A percentile compares a stretch with the other conserved stretches of the same genome.
Evolutionary conservation across 345 rosid genomes (phyloP).

Genomic region (Turritis glabra): DNA sequence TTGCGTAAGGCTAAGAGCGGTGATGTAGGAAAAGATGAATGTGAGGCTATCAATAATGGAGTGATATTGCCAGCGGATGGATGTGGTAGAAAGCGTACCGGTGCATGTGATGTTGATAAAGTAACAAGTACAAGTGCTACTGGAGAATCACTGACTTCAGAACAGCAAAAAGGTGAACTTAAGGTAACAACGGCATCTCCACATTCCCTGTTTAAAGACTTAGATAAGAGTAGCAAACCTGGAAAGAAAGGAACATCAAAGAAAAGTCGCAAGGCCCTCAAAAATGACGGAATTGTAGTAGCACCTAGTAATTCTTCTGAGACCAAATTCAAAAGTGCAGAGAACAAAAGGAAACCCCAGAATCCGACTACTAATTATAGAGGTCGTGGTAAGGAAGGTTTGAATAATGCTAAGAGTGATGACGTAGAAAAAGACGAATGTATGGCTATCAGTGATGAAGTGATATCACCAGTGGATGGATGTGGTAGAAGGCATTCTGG

Average conservation of each 20-base stretch:
- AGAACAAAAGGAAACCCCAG: not conserved
- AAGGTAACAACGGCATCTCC: conserved; percentile 9
- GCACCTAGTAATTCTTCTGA: not conserved
- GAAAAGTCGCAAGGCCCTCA: not conserved
- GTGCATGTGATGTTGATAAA: conserved; percentile 3
- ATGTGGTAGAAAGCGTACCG: conserved; percentile 21
- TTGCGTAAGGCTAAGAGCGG: conserved; percentile 1
- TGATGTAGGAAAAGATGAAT: conserved; percentile 4
- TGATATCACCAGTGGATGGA: conserved; percentile 10
- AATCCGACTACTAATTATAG: not conserved
- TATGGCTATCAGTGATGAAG: conserved; percentile 2
- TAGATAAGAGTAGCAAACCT: not conserved
- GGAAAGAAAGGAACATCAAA: conserved; percentile 6
- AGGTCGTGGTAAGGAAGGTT: not conserved
- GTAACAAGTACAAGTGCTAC: conserved; percentile 1
- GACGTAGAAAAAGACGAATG: conserved; percentile 6
- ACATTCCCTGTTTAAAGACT: conserved; percentile 2
- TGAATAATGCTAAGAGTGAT: conserved; percentile 4
- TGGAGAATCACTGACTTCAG: conserved; percentile 13
- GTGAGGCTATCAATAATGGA: not conserved
- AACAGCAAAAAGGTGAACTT: conserved; percentile 1
- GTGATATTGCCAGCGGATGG: conserved; percentile 18
- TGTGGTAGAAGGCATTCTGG: conserved; percentile 26
- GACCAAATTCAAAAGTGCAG: not conserved
- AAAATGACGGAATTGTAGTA: not conserved